A percentile compares a stretch with the other conserved stretches of the same genome.
Conservation (phyloP, 306 rosid species). For the Vigna hirtella region DNA sequence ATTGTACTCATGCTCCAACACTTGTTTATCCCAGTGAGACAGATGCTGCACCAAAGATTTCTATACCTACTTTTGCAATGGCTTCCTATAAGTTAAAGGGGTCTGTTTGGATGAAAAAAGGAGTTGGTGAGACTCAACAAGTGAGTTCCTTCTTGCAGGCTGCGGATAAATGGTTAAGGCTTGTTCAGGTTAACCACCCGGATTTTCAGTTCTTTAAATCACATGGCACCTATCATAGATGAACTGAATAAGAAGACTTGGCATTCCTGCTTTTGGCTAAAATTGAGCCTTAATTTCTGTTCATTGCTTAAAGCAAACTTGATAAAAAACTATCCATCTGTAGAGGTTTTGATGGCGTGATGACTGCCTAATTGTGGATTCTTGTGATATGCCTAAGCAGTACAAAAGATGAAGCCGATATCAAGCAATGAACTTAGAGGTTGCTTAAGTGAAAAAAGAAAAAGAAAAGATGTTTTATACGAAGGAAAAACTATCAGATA, state of each 20-base stretch:
- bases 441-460: slow-evolving; percentile 18
- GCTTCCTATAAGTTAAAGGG: slow-evolving; percentile 87
- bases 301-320: slow-evolving; percentile 46
- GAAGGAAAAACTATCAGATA: slow-evolving; percentile 27
- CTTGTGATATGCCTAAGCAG: slow-evolving; percentile 43
- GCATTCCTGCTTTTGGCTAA: slow-evolving; percentile 39
- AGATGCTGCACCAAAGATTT: slow-evolving; percentile 67
- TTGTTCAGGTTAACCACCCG: slow-evolving; percentile 79
- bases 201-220: slow-evolving; percentile 84
- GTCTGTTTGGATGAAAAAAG: slow-evolving; percentile 69
- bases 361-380: slow-evolving; percentile 42
- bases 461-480: not conserved
- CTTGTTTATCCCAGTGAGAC: slow-evolving; percentile 68
- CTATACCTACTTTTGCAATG: slow-evolving; percentile 75
- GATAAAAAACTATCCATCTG: slow-evolving; percentile 32
- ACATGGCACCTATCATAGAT: slow-evolving; percentile 61
- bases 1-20: slow-evolving; percentile 54
- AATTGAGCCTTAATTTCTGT: slow-evolving; percentile 50
- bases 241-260: slow-evolving; percentile 45
- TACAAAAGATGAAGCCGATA: slow-evolving; percentile 35
- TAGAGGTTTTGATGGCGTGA: slow-evolving; percentile 44
- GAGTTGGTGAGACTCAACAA: slow-evolving; percentile 57
- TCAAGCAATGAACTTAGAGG: slow-evolving; percentile 40
- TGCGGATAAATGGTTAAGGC: slow-evolving; percentile 80
- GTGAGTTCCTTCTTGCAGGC: slow-evolving; percentile 72